phyloP scores from a whole-genome alignment of 2,329 filamentous ascomycete genomes.

The Ceratocystiopsis minuta region DNA sequence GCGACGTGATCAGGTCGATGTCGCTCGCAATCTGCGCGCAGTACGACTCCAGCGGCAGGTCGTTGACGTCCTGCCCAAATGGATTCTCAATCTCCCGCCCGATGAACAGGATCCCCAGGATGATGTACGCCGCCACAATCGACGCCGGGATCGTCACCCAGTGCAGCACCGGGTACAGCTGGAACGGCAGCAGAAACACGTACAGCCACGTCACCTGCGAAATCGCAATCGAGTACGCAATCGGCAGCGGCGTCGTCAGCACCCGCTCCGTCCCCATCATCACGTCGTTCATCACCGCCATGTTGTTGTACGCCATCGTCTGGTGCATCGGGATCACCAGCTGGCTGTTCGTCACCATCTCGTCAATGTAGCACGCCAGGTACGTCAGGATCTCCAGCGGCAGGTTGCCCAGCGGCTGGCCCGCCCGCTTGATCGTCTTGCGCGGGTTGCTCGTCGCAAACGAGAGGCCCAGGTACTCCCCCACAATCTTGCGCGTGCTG shows the following conservation, averaged over 20 bases:
- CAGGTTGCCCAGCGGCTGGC: constrained; percentile 50
- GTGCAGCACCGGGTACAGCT: constrained; percentile 38
- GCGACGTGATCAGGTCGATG: constrained; percentile 43
- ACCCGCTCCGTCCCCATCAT: constrained; percentile 51
- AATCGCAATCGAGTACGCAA: constrained; percentile 59
- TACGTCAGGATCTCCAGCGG: constrained; percentile 55
- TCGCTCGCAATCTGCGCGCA: constrained; percentile 47
- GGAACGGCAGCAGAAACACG: constrained; percentile 54
- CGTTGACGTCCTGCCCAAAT: constrained; percentile 51
- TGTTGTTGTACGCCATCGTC: constrained; percentile 26
- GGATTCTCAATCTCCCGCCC: constrained; percentile 54
- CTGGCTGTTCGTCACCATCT: constrained; percentile 30
- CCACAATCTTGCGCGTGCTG: constrained; percentile 30
- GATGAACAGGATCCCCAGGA: constrained; percentile 49
- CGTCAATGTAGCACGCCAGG: constrained; percentile 41
- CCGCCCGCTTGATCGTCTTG: constrained; percentile 48
- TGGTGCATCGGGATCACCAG: constrained; percentile 31
- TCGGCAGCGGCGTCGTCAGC: constrained; percentile 51
- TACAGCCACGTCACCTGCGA: constrained; percentile 65
- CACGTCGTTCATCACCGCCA: constrained; percentile 45
- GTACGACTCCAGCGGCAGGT: constrained; percentile 45
- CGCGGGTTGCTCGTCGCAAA: constrained; percentile 53
- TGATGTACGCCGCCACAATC: constrained; percentile 50
- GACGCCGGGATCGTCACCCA: constrained; percentile 58
- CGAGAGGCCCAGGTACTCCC: constrained; percentile 48